Percentiles rank a stretch among this genome's conserved stretches.
Conservation (phyloP, 2,329 filamentous ascomycete species). For the Pseudofabraea citricarpa region DNA sequence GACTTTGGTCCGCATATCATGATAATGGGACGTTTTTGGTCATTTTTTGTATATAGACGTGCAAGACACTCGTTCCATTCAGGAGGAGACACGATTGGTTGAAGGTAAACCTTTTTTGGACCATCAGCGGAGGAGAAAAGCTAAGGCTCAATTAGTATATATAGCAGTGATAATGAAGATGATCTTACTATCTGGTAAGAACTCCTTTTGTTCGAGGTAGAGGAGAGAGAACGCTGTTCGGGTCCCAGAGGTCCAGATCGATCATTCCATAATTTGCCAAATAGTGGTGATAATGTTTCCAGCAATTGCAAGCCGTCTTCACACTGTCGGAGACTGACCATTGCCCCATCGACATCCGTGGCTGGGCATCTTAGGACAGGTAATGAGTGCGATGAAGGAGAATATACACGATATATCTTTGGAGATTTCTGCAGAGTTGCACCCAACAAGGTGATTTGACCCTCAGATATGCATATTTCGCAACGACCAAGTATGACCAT, state of each 20-base stretch:
- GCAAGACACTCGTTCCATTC: slow-evolving; percentile 50
- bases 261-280: slow-evolving; percentile 62
- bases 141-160: too few relatives aligned
- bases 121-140: slow-evolving; percentile 48
- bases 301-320: slow-evolving; percentile 47
- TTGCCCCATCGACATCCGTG: slow-evolving; percentile 42
- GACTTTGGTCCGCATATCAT: slow-evolving; percentile 67
- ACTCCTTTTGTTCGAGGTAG: slow-evolving; percentile 20
- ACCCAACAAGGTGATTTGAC: slow-evolving; percentile 61
- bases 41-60: slow-evolving; percentile 26
- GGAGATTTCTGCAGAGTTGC: slow-evolving; percentile 50
- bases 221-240: slow-evolving; percentile 6
- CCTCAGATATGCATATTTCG: slow-evolving; percentile 55
- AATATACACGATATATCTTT: slow-evolving; percentile 52
- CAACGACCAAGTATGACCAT: slow-evolving; percentile 64
- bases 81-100: slow-evolving; percentile 50
- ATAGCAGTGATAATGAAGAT: slow-evolving; percentile 3
- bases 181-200: slow-evolving; percentile 45
- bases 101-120: slow-evolving; percentile 43
- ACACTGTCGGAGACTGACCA: slow-evolving; percentile 50
- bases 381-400: slow-evolving; percentile 64
- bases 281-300: slow-evolving; percentile 59
- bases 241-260: slow-evolving; percentile 17
- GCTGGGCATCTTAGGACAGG: slow-evolving; percentile 54
- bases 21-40: slow-evolving; percentile 34